Evolutionary conservation across 1,284 basidiomycete species (phyloP).

Genomic region (Phylloporus gajari): DNA sequence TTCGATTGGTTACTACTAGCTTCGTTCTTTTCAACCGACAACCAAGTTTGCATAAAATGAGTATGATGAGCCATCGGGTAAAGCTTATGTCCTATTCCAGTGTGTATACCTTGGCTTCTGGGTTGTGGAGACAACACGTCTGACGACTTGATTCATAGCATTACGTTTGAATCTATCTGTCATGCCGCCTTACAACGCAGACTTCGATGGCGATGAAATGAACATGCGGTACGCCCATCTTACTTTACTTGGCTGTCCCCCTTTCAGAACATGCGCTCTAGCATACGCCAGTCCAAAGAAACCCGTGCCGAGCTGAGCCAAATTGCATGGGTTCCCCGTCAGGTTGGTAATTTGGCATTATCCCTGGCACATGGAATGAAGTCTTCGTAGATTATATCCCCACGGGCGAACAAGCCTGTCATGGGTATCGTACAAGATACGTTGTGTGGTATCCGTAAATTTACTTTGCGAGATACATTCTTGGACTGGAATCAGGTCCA

Average conservation of each 20-base stretch:
- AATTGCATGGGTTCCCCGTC: slow-evolving; percentile 99
- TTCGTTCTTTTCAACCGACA: slow-evolving; percentile 99
- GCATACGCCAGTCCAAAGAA: slow-evolving; percentile 98
- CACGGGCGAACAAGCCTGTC: slow-evolving; percentile 99
- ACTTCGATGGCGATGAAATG: slow-evolving; percentile 99
- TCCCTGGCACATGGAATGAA: slow-evolving; percentile 2
- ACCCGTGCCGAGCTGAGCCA: slow-evolving; percentile 98
- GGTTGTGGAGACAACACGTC: neutral
- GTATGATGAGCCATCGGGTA: slow-evolving; percentile 99
- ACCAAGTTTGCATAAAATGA: slow-evolving; percentile 99
- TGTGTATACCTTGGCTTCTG: slow-evolving; percentile 54
- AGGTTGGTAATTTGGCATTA: slow-evolving; percentile 60
- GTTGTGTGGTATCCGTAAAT: slow-evolving; percentile 96
- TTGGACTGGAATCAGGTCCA: slow-evolving; percentile 95
- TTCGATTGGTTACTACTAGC: slow-evolving; percentile 50
- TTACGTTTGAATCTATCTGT: slow-evolving; percentile 98
- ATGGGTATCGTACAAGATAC: slow-evolving; percentile 99
- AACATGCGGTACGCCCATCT: slow-evolving; percentile 90
- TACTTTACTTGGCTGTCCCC: neutral
- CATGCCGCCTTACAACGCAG: slow-evolving; percentile 93
- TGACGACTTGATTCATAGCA: slow-evolving; percentile 60
- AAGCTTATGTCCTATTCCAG: slow-evolving; percentile 99
- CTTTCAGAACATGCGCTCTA: slow-evolving; percentile 45
- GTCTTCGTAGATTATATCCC: slow-evolving; percentile 88
- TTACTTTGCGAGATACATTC: slow-evolving; percentile 95